A percentile compares a stretch with the other conserved stretches of the same genome.
These are phyloP conservation scores for Pseudogymnoascus sp. DNA, from an alignment of 2,329 filamentous ascomycete genomes.

Conservation along the genomic window DNA sequence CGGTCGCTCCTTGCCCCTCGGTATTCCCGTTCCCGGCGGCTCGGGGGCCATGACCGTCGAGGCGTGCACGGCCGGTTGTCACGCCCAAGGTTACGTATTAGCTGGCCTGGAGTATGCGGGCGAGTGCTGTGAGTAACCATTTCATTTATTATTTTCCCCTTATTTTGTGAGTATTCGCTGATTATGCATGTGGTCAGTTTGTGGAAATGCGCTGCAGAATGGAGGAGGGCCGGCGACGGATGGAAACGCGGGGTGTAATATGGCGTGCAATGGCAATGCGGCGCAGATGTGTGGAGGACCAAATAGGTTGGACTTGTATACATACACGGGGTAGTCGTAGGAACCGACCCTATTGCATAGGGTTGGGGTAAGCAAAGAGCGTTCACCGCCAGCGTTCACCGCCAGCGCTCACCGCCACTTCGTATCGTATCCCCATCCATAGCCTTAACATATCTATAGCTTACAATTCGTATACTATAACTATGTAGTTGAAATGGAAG, in stretches of 20 bases:
- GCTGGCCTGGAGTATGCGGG: conserved; percentile 41
- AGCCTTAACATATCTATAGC: too few relatives aligned
- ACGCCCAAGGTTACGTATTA: conserved; percentile 30
- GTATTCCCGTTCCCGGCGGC: conserved; percentile 1
- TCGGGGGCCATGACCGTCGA: conserved; percentile 18
- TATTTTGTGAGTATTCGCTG: too few relatives aligned
- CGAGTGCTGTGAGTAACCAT: conserved; percentile 32
- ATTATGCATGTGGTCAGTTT: too few relatives aligned
- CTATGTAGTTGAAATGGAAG: too few relatives aligned
- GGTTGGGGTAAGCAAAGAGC: too few relatives aligned
- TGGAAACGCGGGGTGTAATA: neutral
- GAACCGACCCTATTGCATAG: too few relatives aligned
- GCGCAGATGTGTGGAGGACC: conserved; percentile 1
- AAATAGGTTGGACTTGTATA: conserved; percentile 17
- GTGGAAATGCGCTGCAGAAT: conserved; percentile 11
- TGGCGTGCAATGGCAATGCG: conserved; percentile 2
- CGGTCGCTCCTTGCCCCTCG: neutral
- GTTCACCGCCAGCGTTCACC: too few relatives aligned
- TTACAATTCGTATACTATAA: too few relatives aligned
- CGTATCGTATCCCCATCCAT: too few relatives aligned
- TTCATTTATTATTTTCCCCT: too few relatives aligned
- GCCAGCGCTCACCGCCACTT: too few relatives aligned
- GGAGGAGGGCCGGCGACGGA: neutral
- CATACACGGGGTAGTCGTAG: neutral
- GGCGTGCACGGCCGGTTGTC: conserved; percentile 19